These are phyloP conservation scores for Lizonia empirigonia DNA, from an alignment of 2,329 filamentous ascomycete genomes.

Conservation along the genomic window DNA sequence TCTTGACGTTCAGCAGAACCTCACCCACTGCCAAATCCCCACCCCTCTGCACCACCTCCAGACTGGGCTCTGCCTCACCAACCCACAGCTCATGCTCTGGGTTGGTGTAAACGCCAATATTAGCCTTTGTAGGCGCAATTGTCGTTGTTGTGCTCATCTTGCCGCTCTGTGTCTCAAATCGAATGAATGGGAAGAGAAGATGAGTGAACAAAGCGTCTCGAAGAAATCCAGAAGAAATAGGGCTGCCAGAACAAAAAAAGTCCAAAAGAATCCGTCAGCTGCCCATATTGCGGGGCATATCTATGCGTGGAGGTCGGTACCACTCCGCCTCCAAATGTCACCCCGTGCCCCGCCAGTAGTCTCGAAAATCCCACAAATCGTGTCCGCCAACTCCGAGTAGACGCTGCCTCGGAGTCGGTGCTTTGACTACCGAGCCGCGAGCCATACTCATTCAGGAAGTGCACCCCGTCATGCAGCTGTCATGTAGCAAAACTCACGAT, in stretches of 20 bases:
- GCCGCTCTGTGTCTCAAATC: constrained; percentile 17
- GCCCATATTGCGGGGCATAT: constrained; percentile 18
- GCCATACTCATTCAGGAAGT: constrained; percentile 10
- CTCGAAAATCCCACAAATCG: constrained; percentile 19
- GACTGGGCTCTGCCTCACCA: constrained; percentile 73
- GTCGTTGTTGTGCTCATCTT: constrained; percentile 47
- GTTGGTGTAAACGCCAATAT: constrained; percentile 97
- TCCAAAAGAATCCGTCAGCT: constrained; percentile 13
- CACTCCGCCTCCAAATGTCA: constrained; percentile 16
- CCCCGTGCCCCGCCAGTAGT: constrained; percentile 13
- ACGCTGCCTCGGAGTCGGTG: constrained; percentile 3
- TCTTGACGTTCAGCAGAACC: constrained; percentile 87
- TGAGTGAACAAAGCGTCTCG: constrained; percentile 1
- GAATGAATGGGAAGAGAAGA: constrained; percentile 17
- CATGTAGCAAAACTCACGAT: constrained; percentile 18
- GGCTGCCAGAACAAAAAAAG: not conserved
- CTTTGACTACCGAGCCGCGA: constrained; percentile 11
- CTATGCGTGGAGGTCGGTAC: constrained; percentile 14
- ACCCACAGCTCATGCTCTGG: constrained; percentile 91
- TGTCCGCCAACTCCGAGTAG: constrained; percentile 12
- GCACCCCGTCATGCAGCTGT: constrained; percentile 18
- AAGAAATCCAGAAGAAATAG: constrained; percentile 8
- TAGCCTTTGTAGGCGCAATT: constrained; percentile 69
- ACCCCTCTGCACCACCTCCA: constrained; percentile 73
- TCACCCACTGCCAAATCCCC: constrained; percentile 78